Conservation (phyloP, 1,284 basidiomycete species). For the Trichosporon sp. region DNA sequence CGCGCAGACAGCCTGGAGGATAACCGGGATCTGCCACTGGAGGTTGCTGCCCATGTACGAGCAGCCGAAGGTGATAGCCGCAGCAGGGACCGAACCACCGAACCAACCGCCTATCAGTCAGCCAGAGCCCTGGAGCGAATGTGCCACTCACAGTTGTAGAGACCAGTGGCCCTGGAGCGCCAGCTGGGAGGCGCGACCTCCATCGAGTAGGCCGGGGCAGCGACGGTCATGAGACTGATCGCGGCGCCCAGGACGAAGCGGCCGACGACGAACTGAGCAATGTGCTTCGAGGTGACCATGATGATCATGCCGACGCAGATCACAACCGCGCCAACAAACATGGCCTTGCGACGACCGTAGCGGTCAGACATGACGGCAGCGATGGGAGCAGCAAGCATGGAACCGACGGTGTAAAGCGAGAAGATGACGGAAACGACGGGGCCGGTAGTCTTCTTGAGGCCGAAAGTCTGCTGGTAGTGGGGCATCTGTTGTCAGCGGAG, state of each 20-base stretch:
- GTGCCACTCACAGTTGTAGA: constrained; percentile 48
- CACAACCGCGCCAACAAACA: constrained; percentile 59
- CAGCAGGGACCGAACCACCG: constrained; percentile 41
- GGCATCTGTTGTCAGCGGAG: constrained; percentile 36
- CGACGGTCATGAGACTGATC: constrained; percentile 56
- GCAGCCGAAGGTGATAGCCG: constrained; percentile 48
- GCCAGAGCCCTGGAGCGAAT: neutral
- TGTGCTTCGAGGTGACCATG: constrained; percentile 36
- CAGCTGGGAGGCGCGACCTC: constrained; percentile 67
- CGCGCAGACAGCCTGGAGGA: constrained; percentile 36
- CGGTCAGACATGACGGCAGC: constrained; percentile 48
- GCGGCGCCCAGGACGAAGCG: constrained; percentile 56
- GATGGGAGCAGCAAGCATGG: constrained; percentile 33
- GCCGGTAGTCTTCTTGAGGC: constrained; percentile 33
- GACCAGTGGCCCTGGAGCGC: constrained; percentile 64
- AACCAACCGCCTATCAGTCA: constrained; percentile 18
- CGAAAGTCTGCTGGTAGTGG: constrained; percentile 38
- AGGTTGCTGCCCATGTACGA: constrained; percentile 36
- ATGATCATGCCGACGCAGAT: constrained; percentile 58
- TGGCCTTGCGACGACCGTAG: constrained; percentile 62
- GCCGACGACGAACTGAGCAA: constrained; percentile 51
- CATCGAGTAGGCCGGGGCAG: constrained; percentile 61
- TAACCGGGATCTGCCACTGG: constrained; percentile 41
- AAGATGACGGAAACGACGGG: constrained; percentile 38
- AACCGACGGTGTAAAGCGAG: constrained; percentile 41